Evolutionary conservation across 176 grass and related monocot species (phyloP).

Genomic region (Oryza australiensis): DNA sequence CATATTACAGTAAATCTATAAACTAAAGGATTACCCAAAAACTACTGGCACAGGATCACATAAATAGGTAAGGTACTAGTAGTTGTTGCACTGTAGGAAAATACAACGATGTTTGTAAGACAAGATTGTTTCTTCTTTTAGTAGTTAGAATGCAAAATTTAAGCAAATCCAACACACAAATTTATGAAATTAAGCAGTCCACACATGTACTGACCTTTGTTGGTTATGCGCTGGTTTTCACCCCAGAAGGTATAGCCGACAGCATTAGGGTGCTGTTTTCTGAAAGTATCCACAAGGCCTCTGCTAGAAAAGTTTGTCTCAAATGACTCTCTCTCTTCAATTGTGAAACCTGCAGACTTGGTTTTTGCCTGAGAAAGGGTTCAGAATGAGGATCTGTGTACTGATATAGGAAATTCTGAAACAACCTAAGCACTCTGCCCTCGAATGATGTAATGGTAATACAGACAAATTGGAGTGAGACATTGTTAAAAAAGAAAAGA

Average conservation of each 20-base stretch:
- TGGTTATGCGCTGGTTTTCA: constrained; percentile 56
- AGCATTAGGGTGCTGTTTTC: constrained; percentile 76
- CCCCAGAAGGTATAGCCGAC: constrained; percentile 86
- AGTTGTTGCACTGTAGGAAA: neutral
- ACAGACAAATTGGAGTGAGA: neutral
- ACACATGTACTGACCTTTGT: constrained; percentile 35
- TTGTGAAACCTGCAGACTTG: constrained; percentile 80
- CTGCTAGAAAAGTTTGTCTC: constrained; percentile 62
- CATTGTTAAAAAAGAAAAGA: constrained; percentile 6
- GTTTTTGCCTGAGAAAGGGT: constrained; percentile 68
- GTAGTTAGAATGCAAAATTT: neutral
- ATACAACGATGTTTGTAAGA: neutral
- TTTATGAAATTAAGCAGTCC: neutral
- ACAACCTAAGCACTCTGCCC: neutral
- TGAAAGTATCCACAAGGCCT: constrained; percentile 81
- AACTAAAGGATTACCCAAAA: neutral
- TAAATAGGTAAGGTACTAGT: neutral
- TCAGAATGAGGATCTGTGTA: neutral
- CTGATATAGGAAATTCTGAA: neutral
- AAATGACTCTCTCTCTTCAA: constrained; percentile 77
- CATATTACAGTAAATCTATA: neutral
- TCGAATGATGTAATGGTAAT: neutral
- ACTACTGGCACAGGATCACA: neutral
- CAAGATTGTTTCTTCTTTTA: neutral
- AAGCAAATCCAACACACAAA: neutral